Percentiles rank a stretch among this genome's conserved stretches.
Evolutionary conservation across 331 rosid species (phyloP).

Genomic region (Saraca asoca): DNA sequence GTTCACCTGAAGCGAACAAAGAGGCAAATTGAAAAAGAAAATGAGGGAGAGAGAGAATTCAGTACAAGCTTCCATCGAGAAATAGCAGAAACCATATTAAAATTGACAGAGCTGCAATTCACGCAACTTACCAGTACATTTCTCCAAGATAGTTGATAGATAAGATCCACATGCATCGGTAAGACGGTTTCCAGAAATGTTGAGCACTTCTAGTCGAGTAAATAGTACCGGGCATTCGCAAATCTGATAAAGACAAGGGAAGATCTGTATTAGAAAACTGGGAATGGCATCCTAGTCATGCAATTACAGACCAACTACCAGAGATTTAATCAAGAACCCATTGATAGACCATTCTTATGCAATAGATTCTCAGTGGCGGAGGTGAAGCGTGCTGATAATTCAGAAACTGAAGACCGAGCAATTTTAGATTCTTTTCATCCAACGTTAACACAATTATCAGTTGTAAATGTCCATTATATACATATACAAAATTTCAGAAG

Average conservation of each 20-base stretch:
- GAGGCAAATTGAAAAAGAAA: conserved; percentile 27
- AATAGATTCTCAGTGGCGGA: conserved; percentile 6
- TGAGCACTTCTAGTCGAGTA: conserved; percentile 81
- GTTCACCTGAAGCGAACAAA: conserved; percentile 9
- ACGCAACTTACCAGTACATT: conserved; percentile 67
- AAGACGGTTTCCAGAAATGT: conserved; percentile 89
- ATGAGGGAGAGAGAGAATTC: conserved; percentile 24
- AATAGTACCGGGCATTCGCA: conserved; percentile 77
- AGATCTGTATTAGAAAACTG: conserved; percentile 20
- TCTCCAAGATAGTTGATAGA: conserved; percentile 78
- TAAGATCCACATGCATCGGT: conserved; percentile 89
- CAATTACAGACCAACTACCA: conserved; percentile 4
- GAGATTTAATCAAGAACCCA: not conserved
- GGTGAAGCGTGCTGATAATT: conserved; percentile 18
- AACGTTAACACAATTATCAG: conserved; percentile 10
- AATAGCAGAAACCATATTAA: conserved; percentile 25
- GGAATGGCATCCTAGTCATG: conserved; percentile 14
- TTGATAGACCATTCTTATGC: not conserved
- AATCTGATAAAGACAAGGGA: conserved; percentile 54
- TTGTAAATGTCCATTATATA: conserved; percentile 16
- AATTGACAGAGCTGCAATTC: conserved; percentile 33
- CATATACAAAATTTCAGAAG: conserved; percentile 17
- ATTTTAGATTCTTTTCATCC: conserved; percentile 25
- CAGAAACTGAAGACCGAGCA: conserved; percentile 18
- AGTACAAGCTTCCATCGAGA: conserved; percentile 21